Conservation (phyloP, 2,329 filamentous ascomycete genomes). For the Xylaria digitata region DNA sequence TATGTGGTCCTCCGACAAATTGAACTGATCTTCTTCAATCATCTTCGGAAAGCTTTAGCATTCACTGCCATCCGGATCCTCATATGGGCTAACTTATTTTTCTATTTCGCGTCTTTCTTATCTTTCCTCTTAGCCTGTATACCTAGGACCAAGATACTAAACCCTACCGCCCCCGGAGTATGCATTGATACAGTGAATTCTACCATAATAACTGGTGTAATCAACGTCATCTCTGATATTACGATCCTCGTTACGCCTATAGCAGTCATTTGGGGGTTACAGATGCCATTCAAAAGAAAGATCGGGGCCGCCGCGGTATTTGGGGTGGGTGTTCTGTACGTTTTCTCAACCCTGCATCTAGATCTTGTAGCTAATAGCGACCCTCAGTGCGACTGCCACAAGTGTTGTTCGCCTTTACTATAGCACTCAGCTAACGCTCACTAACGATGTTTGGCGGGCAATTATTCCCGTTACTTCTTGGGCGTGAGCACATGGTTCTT, state of each 20-base stretch:
- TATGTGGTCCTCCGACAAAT: conserved; percentile 33
- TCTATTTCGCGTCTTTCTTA: conserved; percentile 20
- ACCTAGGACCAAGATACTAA: conserved; percentile 28
- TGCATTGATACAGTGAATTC: conserved; percentile 28
- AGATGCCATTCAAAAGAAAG: conserved; percentile 40
- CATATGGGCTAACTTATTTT: conserved; percentile 28
- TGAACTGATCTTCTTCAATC: conserved; percentile 25
- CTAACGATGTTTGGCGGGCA: conserved; percentile 20
- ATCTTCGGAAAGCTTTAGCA: conserved; percentile 8
- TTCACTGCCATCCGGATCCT: conserved; percentile 18
- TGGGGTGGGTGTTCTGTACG: conserved; percentile 41
- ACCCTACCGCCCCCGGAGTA: conserved; percentile 15
- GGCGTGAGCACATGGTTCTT: conserved; percentile 26
- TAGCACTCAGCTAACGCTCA: conserved; percentile 20
- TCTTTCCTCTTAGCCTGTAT: conserved; percentile 29
- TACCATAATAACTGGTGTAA: conserved; percentile 17
- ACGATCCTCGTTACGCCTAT: conserved; percentile 40
- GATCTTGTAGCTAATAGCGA: neutral
- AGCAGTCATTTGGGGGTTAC: conserved; percentile 35
- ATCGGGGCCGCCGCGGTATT: conserved; percentile 39
- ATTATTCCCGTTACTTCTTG: conserved; percentile 26
- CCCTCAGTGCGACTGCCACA: conserved; percentile 21
- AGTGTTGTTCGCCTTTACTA: conserved; percentile 35
- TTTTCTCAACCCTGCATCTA: neutral
- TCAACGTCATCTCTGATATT: conserved; percentile 42